These are phyloP conservation scores for Starmerella lactis-condensi DNA, from an alignment of 805 yeast genomes.

Conservation along the genomic window DNA sequence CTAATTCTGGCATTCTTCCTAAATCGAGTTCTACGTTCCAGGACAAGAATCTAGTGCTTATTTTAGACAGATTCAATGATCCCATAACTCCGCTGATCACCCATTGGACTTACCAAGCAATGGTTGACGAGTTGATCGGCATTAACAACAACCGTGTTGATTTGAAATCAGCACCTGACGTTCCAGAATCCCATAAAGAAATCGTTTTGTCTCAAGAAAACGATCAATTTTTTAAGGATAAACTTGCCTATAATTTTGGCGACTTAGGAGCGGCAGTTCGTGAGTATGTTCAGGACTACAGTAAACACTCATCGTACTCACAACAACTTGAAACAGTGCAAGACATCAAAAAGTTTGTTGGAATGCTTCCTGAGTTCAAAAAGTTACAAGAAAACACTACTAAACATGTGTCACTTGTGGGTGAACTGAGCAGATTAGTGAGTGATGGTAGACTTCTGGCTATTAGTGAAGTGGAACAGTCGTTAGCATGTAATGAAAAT, in stretches of 20 bases:
- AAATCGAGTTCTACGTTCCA: slow-evolving; percentile 1
- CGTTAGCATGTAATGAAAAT: slow-evolving; percentile 47
- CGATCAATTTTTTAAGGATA: slow-evolving; percentile 59
- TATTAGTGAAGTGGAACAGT: slow-evolving; percentile 78
- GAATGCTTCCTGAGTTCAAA: slow-evolving; percentile 84
- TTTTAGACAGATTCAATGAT: slow-evolving; percentile 72
- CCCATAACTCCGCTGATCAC: slow-evolving; percentile 81
- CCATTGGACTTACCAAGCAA: slow-evolving; percentile 97
- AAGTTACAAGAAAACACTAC: slow-evolving; percentile 73
- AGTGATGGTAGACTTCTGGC: slow-evolving; percentile 50
- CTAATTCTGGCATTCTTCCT: slow-evolving; percentile 46
- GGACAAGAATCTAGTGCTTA: slow-evolving; percentile 29
- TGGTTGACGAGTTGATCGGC: slow-evolving; percentile 86
- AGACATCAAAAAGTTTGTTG: slow-evolving; percentile 80
- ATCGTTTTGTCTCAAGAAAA: slow-evolving; percentile 48
- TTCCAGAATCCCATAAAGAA: slow-evolving; percentile 40
- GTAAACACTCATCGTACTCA: slow-evolving; percentile 55
- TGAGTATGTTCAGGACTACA: slow-evolving; percentile 66
- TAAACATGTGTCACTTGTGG: slow-evolving; percentile 77
- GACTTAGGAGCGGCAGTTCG: slow-evolving; percentile 80
- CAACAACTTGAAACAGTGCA: slow-evolving; percentile 57
- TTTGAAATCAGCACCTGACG: slow-evolving; percentile 36
- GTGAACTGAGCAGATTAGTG: slow-evolving; percentile 66
- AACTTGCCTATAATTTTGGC: slow-evolving; percentile 84
- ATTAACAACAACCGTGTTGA: slow-evolving; percentile 66